These are phyloP conservation scores for Ulmus americana DNA, from an alignment of 331 rosid genomes.

Conservation along the genomic window DNA sequence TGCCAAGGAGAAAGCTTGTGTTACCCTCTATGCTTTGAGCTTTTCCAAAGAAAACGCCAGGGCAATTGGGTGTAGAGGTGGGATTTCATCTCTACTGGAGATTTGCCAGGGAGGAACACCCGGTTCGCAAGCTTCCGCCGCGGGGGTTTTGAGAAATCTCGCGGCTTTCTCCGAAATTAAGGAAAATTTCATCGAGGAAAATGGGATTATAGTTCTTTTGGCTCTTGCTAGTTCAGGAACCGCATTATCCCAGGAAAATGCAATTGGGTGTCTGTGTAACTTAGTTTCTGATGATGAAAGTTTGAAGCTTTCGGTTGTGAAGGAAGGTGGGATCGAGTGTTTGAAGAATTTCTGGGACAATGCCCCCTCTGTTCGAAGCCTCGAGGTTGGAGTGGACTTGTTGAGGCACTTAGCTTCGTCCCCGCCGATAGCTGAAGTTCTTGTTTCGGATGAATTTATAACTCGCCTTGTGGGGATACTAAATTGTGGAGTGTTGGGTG, in stretches of 20 bases:
- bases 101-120: slow-evolving; percentile 86
- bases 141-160: slow-evolving; percentile 65
- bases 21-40: slow-evolving; percentile 64
- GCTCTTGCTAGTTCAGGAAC: slow-evolving; percentile 69
- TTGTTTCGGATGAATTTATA: slow-evolving; percentile 52
- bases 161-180: slow-evolving; percentile 50
- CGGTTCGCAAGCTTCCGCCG: slow-evolving; percentile 78
- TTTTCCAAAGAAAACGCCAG: slow-evolving; percentile 67
- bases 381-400: slow-evolving; percentile 64
- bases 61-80: slow-evolving; percentile 79
- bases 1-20: slow-evolving; percentile 71
- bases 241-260: slow-evolving; percentile 59
- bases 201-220: slow-evolving; percentile 57
- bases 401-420: slow-evolving; percentile 49
- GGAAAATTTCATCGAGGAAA: slow-evolving; percentile 68
- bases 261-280: slow-evolving; percentile 67
- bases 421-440: slow-evolving; percentile 41
- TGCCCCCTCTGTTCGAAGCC: slow-evolving; percentile 33
- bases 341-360: slow-evolving; percentile 86
- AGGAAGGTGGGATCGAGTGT: slow-evolving; percentile 65
- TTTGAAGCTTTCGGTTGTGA: slow-evolving; percentile 43
- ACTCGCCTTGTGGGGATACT: slow-evolving; percentile 42
- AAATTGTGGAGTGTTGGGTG: slow-evolving; percentile 57
- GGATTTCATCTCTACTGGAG: slow-evolving; percentile 73
- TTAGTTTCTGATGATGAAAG: slow-evolving; percentile 47